Evolutionary conservation across 2,329 filamentous ascomycete genomes (phyloP).

Genomic region (Lasiodiplodia hormozganensis): DNA sequence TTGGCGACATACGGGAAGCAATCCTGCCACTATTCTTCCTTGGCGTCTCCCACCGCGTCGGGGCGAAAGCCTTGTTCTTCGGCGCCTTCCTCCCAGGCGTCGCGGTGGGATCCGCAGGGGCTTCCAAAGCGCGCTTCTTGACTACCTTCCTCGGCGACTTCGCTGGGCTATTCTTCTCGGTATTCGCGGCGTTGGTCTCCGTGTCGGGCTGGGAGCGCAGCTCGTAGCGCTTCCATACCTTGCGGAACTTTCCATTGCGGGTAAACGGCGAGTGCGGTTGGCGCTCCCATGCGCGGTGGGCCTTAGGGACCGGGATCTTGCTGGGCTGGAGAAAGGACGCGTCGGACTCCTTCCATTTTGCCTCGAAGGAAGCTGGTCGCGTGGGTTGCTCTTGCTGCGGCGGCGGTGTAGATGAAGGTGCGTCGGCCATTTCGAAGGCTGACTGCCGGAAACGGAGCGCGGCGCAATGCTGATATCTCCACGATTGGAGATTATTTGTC

Average conservation of each 20-base stretch:
- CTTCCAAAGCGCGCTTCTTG: conserved; percentile 52
- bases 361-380: conserved; percentile 38
- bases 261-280: conserved; percentile 50
- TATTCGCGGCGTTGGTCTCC: conserved; percentile 31
- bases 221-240: conserved; percentile 56
- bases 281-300: conserved; percentile 58
- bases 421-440: conserved; percentile 21
- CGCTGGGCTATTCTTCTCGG: conserved; percentile 32
- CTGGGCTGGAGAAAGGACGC: conserved; percentile 49
- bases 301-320: conserved; percentile 49
- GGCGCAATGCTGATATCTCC: not conserved
- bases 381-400: conserved; percentile 33
- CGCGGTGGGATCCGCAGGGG: conserved; percentile 38
- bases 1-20: conserved; percentile 9
- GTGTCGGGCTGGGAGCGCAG: conserved; percentile 36
- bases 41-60: conserved; percentile 40
- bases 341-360: conserved; percentile 50
- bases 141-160: conserved; percentile 51
- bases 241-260: conserved; percentile 48
- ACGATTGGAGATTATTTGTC: not conserved
- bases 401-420: conserved; percentile 38
- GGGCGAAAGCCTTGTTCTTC: conserved; percentile 43
- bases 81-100: conserved; percentile 31
- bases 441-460: not conserved
- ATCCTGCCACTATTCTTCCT: conserved; percentile 13